phyloP scores from a whole-genome alignment of 2,329 filamentous ascomycete species.

The Nakataea oryzae region DNA sequence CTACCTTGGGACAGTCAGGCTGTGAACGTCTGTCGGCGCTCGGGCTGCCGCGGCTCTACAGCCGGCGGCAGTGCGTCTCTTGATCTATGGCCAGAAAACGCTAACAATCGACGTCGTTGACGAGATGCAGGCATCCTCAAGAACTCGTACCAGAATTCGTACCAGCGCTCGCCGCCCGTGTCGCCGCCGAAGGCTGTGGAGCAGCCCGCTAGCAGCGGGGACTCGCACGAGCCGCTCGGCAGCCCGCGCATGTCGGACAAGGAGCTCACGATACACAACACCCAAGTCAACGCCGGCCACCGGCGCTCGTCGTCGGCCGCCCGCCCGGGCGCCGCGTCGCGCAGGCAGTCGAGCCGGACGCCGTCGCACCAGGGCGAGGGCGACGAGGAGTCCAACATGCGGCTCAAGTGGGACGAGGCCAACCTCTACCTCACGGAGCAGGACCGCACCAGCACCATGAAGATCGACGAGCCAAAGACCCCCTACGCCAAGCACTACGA shows the following conservation, averaged over 20 bases:
- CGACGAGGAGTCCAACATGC: constrained; percentile 49
- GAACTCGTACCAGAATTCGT: constrained; percentile 82
- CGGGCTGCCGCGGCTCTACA: not conserved
- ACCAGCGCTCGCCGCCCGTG: constrained; percentile 48
- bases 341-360: constrained; percentile 54
- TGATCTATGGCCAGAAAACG: not conserved
- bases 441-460: constrained; percentile 92
- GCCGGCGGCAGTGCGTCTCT: not conserved
- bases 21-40: not conserved
- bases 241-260: constrained; percentile 54
- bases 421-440: constrained; percentile 97
- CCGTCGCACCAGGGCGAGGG: constrained; percentile 31
- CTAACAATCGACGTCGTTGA: not conserved
- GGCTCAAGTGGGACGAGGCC: constrained; percentile 96
- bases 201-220: constrained; percentile 6
- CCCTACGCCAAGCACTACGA: constrained; percentile 92
- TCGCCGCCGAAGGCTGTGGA: constrained; percentile 29
- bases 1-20: not conserved
- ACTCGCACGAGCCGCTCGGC: constrained; percentile 18
- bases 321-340: constrained; percentile 51
- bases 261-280: constrained; percentile 89
- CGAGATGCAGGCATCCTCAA: constrained; percentile 71
- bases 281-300: constrained; percentile 83
- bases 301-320: constrained; percentile 71
- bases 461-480: constrained; percentile 97